Conservation (phyloP, 2,329 filamentous ascomycete genomes). For the Diaporthe ilicicola region DNA sequence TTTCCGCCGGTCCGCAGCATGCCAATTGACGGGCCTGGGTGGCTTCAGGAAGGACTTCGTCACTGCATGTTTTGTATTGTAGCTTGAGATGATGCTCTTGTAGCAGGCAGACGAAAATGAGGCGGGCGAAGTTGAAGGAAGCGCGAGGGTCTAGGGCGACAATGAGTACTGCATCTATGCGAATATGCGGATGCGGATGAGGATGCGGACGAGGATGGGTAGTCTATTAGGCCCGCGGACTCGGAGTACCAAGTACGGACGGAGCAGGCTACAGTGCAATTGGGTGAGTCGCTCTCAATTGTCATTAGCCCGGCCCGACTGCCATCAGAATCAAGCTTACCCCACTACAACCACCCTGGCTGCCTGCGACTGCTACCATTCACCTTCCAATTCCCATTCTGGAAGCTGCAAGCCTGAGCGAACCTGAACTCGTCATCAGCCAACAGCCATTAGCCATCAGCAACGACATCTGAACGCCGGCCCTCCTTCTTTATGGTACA, state of each 20-base stretch:
- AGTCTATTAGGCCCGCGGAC: not conserved
- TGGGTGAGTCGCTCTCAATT: not conserved
- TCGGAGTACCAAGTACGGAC: not conserved
- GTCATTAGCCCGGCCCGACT: not conserved
- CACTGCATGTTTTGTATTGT: not conserved
- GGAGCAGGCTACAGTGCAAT: not conserved
- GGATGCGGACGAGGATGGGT: not conserved
- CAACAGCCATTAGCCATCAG: not conserved
- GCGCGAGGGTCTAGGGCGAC: too few species aligned
- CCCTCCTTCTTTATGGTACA: not conserved
- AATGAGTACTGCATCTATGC: not conserved
- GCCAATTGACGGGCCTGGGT: not conserved
- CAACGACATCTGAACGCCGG: not conserved
- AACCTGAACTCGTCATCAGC: constrained; percentile 10
- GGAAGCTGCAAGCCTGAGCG: not conserved
- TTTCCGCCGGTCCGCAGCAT: constrained; percentile 5
- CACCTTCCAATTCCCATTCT: not conserved
- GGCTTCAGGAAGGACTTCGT: not conserved
- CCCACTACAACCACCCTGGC: constrained; percentile 10
- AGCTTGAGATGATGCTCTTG: not conserved
- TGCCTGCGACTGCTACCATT: not conserved
- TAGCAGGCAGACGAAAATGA: not conserved
- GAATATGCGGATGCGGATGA: not conserved
- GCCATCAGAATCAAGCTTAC: not conserved
- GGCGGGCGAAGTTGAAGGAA: not conserved